Evolutionary conservation across 345 rosid species (phyloP).

Genomic region (Eucalyptus curtisii): DNA sequence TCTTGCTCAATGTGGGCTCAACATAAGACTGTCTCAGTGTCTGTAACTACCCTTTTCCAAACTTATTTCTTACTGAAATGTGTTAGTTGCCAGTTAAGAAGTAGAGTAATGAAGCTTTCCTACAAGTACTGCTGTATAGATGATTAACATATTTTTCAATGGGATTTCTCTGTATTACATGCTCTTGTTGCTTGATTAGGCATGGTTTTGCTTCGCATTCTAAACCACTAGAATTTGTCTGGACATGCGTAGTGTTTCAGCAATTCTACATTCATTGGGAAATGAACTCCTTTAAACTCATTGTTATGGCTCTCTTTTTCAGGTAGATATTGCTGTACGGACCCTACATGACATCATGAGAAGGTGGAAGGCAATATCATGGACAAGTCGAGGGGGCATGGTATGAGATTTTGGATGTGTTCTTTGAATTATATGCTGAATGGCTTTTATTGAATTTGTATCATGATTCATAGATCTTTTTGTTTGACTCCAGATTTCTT

Average conservation of each 20-base stretch:
- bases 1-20: not conserved
- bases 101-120: not conserved
- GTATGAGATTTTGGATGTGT: constrained; percentile 18
- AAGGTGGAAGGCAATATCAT: constrained; percentile 59
- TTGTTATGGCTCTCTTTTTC: not conserved
- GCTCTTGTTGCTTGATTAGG: not conserved
- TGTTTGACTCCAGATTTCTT: not conserved
- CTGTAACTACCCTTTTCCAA: not conserved
- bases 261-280: not conserved
- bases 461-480: not conserved
- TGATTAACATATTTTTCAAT: not conserved
- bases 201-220: not conserved
- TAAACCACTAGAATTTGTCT: not conserved
- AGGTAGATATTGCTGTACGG: constrained; percentile 44
- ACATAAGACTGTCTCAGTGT: not conserved
- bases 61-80: not conserved
- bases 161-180: not conserved
- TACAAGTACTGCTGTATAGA: not conserved
- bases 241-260: not conserved
- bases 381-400: constrained; percentile 81
- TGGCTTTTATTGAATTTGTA: not conserved
- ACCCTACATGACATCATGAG: constrained; percentile 27
- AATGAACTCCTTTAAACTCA: not conserved
- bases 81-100: not conserved
- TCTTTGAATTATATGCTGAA: not conserved